Percentiles rank a stretch among this genome's conserved stretches.
These are phyloP conservation scores for Chlamydomonas incerta DNA, from an alignment of 139 green algal species.

Conservation along the genomic window DNA sequence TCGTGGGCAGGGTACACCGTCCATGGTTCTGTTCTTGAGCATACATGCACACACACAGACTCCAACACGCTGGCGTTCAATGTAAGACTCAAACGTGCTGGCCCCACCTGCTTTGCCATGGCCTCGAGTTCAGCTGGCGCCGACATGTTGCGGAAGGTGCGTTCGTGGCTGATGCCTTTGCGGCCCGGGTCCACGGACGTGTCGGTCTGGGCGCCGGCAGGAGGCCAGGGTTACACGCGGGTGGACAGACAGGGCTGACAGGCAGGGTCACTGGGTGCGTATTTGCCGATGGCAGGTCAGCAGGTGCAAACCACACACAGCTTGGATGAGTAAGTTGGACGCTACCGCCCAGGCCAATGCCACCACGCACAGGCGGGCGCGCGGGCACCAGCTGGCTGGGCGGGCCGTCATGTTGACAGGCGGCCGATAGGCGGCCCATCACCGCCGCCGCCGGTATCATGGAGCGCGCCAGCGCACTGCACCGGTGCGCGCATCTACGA, in stretches of 20 bases:
- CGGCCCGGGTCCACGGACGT: conserved; percentile 47
- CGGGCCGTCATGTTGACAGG: neutral
- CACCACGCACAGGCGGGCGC: neutral
- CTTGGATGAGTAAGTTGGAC: neutral
- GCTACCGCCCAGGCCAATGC: neutral
- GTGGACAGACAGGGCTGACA: too few relatives aligned
- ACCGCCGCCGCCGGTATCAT: neutral
- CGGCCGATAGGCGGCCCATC: neutral
- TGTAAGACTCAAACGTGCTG: neutral
- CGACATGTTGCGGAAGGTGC: conserved; percentile 77
- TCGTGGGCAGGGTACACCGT: too few relatives aligned
- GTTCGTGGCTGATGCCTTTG: conserved; percentile 88
- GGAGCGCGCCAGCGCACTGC: too few relatives aligned
- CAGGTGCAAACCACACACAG: too few relatives aligned
- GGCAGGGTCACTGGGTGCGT: too few relatives aligned
- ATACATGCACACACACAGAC: too few relatives aligned
- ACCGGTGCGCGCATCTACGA: neutral
- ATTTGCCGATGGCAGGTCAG: too few relatives aligned
- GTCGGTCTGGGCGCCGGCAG: neutral
- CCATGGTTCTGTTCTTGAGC: neutral
- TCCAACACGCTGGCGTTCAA: neutral
- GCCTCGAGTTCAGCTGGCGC: conserved; percentile 58
- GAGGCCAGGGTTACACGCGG: too few relatives aligned
- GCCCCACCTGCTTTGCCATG: conserved; percentile 57
- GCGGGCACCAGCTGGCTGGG: too few relatives aligned